Percentiles rank a stretch among this genome's conserved stretches.
Conservation (phyloP, 345 rosid species). For the Cardamine occulta region DNA sequence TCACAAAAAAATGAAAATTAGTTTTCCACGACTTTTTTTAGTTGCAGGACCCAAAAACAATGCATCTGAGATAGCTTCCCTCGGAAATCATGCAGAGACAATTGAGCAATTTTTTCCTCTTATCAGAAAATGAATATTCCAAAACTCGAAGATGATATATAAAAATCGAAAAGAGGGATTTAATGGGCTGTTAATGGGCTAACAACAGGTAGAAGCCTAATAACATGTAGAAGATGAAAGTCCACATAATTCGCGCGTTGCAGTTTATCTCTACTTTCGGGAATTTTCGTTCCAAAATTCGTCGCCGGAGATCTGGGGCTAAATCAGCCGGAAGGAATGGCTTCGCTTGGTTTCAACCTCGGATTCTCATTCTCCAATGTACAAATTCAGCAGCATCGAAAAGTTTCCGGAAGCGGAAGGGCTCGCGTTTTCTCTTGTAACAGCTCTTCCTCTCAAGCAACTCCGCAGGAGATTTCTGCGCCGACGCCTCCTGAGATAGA, state of each 20-base stretch:
- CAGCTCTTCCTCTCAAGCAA: constrained; percentile 45
- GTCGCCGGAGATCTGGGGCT: constrained; percentile 30
- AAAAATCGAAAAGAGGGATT: not conserved
- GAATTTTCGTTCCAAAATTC: not conserved
- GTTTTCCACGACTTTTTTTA: not conserved
- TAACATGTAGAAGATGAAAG: constrained; percentile 1
- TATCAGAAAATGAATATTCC: not conserved
- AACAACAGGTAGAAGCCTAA: constrained; percentile 22
- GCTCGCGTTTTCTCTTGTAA: constrained; percentile 36
- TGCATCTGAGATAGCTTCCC: not conserved
- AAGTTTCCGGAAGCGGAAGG: constrained; percentile 22
- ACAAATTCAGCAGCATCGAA: constrained; percentile 5
- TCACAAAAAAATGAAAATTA: not conserved
- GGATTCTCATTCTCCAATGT: constrained; percentile 42
- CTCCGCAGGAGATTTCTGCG: constrained; percentile 23
- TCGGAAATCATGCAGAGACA: not conserved
- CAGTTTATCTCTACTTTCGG: constrained; percentile 7
- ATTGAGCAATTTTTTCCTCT: no score
- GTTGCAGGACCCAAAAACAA: not conserved
- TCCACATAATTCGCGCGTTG: constrained; percentile 21
- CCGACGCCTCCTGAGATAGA: constrained; percentile 66
- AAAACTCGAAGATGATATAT: not conserved
- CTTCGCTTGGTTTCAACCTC: constrained; percentile 47
- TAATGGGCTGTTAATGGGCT: constrained; percentile 35
- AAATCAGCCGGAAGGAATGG: constrained; percentile 40